Conservation (phyloP, 1,139 yeast species). For the Pichia sp. region DNA sequence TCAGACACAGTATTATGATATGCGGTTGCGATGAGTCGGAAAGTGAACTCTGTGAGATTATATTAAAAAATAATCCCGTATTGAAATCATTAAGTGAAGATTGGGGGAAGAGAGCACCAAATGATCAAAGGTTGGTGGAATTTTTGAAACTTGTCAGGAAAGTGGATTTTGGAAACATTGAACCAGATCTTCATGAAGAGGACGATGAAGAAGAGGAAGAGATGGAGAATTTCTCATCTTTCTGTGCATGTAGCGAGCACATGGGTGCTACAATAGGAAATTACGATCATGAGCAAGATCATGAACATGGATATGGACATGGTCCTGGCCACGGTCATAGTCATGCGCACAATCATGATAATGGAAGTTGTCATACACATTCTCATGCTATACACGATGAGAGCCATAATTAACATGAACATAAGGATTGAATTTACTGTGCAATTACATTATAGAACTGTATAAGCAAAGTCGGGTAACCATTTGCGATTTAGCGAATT, state of each 20-base stretch:
- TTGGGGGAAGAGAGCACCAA: not conserved
- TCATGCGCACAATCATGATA: not conserved
- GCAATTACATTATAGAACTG: too few relatives aligned
- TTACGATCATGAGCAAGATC: not conserved
- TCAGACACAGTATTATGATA: not conserved
- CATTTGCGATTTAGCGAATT: too few relatives aligned
- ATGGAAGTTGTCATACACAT: not conserved
- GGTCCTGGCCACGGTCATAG: not conserved
- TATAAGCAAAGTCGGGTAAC: too few relatives aligned
- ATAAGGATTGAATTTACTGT: too few relatives aligned
- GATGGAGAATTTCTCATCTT: not conserved
- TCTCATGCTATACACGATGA: too few relatives aligned
- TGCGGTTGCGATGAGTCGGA: not conserved
- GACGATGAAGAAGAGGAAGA: not conserved
- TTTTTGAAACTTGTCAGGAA: not conserved
- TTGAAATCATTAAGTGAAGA: not conserved
- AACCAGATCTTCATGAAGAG: not conserved
- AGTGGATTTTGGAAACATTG: not conserved
- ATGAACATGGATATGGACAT: not conserved
- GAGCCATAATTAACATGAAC: too few relatives aligned
- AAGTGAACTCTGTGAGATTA: not conserved
- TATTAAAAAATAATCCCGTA: not conserved
- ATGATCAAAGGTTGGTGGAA: not conserved
- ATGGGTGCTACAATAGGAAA: not conserved
- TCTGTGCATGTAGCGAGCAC: not conserved